A percentile compares a stretch with the other conserved stretches of the same genome.
phyloP scores from a whole-genome alignment of 768 basidiomycete genomes.

The Podaxis rugospora region DNA sequence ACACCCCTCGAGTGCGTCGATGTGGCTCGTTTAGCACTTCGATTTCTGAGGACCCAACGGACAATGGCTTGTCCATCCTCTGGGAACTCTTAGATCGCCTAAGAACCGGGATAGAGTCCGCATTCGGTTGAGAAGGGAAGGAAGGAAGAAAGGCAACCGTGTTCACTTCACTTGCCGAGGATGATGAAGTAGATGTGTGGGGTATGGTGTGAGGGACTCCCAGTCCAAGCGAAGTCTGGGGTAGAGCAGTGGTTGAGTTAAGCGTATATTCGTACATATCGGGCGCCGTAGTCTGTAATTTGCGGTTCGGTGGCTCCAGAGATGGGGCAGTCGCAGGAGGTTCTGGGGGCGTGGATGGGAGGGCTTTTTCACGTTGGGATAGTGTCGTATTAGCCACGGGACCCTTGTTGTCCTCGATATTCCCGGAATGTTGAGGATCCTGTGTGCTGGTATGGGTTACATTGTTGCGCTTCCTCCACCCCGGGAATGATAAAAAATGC shows the following conservation, averaged over 20 bases:
- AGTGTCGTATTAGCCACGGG: background rate
- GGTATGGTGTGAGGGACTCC: constrained; percentile 52
- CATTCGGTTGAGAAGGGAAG: constrained; percentile 17
- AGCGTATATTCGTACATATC: background rate
- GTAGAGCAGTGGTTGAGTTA: constrained; percentile 35
- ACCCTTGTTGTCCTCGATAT: constrained; percentile 12
- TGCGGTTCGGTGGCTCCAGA: background rate
- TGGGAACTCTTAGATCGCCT: constrained; percentile 54
- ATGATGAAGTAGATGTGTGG: constrained; percentile 28
- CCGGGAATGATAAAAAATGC: constrained; percentile 64
- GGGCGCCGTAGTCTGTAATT: background rate
- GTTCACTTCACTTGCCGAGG: constrained; percentile 44
- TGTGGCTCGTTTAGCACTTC: constrained; percentile 19
- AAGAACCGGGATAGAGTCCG: constrained; percentile 21
- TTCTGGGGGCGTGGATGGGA: constrained; percentile 19
- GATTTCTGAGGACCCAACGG: constrained; percentile 12
- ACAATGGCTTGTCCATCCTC: constrained; percentile 16
- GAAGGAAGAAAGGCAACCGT: constrained; percentile 38
- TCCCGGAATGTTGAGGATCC: constrained; percentile 1
- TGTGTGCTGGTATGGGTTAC: constrained; percentile 23
- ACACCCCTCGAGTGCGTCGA: constrained; percentile 49
- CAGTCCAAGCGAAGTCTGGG: constrained; percentile 54
- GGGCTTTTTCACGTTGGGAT: constrained; percentile 15
- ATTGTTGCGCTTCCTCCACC: constrained; percentile 53
- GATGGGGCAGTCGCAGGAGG: background rate